Base-by-base conservation (phyloP, 2,329 filamentous ascomycete genomes). In the Aspergillus versicolor region DNA sequence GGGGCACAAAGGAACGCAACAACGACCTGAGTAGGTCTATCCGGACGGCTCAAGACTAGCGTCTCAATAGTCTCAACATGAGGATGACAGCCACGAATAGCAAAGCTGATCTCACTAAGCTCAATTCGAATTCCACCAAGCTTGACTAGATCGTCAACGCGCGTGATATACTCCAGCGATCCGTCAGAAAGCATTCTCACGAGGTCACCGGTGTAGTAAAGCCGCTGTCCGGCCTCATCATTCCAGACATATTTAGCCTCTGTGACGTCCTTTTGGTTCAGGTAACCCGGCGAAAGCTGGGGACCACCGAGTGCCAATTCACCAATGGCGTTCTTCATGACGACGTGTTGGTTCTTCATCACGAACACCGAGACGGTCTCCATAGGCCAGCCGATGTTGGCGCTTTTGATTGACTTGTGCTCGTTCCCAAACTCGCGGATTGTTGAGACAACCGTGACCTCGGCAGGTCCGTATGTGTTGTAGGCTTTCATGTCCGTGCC, bases 401-500 rank as follows among this genome's bases (percentile, higher is more conserved):
- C 63, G 52, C 70, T 69, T 45, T 63, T 69, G 24, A 67, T 44
- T 13, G 56, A 42, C 24, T 64, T 66, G 30, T 62, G 61, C 44
- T 60, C 55, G 19, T 65, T 66, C 22, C 63, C 69, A 56, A 71
- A 69, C 34, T 68, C 65, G 12, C 66, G 58, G 9, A 70, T 59
- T 1, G 72, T 74, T 3, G 69, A 70, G 15, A 71, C 66, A 19
- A 73, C 65, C 1, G 70, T 72, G 4, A 64, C 67, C 57, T 78
- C 75, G 2, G 72, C 69, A 4, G 75, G 75, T 1, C 75, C 75
- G 46, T 77, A 78, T 1, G 70, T 68, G 54, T 77, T 76, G 58
- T 67, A 71, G 1, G 71, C 65, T n/a, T 66, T 58, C 56, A 74
- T 71, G 49, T 71, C 51, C 6, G 65, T 64, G 13, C 70, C 69